Conservation (phyloP, 805 yeast genomes). For the Wickerhamiella nectarea region DNA sequence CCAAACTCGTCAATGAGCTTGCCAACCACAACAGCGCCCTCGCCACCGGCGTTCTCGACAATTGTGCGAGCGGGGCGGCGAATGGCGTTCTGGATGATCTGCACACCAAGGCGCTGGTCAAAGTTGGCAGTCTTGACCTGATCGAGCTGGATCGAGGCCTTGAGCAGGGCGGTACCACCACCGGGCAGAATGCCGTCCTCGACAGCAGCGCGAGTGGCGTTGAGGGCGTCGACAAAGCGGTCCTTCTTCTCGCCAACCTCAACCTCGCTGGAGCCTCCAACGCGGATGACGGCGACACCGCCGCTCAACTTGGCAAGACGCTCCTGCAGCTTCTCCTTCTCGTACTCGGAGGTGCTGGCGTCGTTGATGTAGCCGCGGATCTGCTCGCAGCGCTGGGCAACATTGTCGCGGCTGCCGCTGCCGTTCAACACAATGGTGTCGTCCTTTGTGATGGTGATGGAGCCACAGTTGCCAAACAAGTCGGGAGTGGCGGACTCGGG, state of each 20-base stretch:
- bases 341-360: slow-evolving; percentile 67
- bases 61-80: slow-evolving; percentile 92
- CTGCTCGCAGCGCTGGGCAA: slow-evolving; percentile 82
- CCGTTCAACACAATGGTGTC: slow-evolving; percentile 92
- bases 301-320: slow-evolving; percentile 93
- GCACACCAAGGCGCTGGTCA: slow-evolving; percentile 93
- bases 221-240: slow-evolving; percentile 94
- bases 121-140: slow-evolving; percentile 68
- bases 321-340: slow-evolving; percentile 92
- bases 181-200: slow-evolving; percentile 98
- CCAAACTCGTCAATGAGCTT: slow-evolving; percentile 49
- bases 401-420: slow-evolving; percentile 69
- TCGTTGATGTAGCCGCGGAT: slow-evolving; percentile 72
- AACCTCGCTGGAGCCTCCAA: slow-evolving; percentile 93
- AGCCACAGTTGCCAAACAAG: slow-evolving; percentile 80
- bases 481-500: slow-evolving; percentile 90
- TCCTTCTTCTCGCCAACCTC: slow-evolving; percentile 99
- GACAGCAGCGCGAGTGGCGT: slow-evolving; percentile 98
- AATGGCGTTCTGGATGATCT: slow-evolving; percentile 82
- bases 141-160: slow-evolving; percentile 71
- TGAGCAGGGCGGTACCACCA: slow-evolving; percentile 96
- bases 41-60: slow-evolving; percentile 93
- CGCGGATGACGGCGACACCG: slow-evolving; percentile 96
- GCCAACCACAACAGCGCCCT: slow-evolving; percentile 93
- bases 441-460: slow-evolving; percentile 85